Conservation (phyloP, 176 grass and related monocot species). For the Carex scoparia region DNA sequence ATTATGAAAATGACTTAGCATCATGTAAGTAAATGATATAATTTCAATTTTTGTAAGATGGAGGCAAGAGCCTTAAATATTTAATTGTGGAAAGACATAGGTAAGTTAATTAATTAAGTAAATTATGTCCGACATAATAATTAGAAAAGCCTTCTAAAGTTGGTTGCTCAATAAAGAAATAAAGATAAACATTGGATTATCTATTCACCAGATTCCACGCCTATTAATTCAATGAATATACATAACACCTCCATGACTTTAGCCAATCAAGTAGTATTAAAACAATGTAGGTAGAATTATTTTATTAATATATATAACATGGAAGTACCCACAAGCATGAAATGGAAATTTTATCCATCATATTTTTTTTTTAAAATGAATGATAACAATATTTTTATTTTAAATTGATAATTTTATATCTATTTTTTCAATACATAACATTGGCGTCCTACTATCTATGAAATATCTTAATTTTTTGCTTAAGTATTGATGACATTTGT, state of each 20-base stretch:
- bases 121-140: slow-evolving; percentile 18
- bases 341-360: neutral
- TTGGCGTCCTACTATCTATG: neutral
- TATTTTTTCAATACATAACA: neutral
- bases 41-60: neutral
- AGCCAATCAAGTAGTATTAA: slow-evolving; percentile 1
- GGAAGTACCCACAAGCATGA: neutral
- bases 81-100: neutral
- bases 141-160: neutral
- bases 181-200: slow-evolving; percentile 22
- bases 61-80: neutral
- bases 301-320: neutral
- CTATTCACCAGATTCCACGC: neutral
- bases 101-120: slow-evolving; percentile 6
- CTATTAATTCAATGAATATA: slow-evolving; percentile 9
- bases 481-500: too few relatives aligned
- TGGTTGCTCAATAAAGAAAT: neutral
- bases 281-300: neutral
- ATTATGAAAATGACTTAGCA: too few relatives aligned
- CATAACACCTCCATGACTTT: neutral
- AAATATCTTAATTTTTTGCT: too few relatives aligned
- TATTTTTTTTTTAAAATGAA: neutral
- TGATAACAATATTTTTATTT: too few relatives aligned
- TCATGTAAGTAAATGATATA: neutral
- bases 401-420: too few relatives aligned